Conservation (phyloP, 1,139 yeast genomes). For the Suhomyces taliae region DNA sequence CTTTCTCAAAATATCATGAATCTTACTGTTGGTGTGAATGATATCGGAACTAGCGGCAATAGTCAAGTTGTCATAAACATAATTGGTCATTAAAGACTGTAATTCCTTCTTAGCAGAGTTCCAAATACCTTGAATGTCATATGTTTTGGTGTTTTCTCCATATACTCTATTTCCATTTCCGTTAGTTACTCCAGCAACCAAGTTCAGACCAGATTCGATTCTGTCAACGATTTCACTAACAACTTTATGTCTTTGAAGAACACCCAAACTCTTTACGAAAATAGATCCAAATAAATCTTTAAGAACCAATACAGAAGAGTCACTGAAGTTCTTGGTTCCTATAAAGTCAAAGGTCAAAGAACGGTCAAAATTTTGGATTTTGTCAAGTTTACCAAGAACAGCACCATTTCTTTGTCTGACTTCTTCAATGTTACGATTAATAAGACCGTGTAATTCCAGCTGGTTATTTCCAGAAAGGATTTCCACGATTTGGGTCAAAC, state of each 20-base stretch:
- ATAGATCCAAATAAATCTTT: conserved; percentile 71
- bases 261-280: conserved; percentile 60
- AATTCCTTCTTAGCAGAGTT: conserved; percentile 57
- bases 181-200: conserved; percentile 5
- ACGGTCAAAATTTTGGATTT: conserved; percentile 31
- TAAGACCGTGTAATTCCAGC: conserved; percentile 47
- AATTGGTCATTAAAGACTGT: conserved; percentile 53
- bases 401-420: conserved; percentile 48
- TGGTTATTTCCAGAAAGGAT: conserved; percentile 48
- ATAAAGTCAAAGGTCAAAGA: conserved; percentile 23
- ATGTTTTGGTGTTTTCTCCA: conserved; percentile 7
- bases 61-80: conserved; percentile 38
- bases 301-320: conserved; percentile 56
- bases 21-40: conserved; percentile 11
- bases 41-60: conserved; percentile 1
- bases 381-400: conserved; percentile 33
- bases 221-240: conserved; percentile 52
- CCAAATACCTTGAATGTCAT: conserved; percentile 58
- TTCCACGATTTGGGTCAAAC: conserved; percentile 61
- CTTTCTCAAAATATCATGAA: conserved; percentile 24
- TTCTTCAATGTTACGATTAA: conserved; percentile 65
- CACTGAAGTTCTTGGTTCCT: conserved; percentile 33
- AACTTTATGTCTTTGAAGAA: conserved; percentile 70
- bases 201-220: conserved; percentile 7
- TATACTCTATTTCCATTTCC: conserved; percentile 7